Base-by-base conservation (phyloP, 805 yeast species). In the Cyberlindnera euphorbiae region DNA sequence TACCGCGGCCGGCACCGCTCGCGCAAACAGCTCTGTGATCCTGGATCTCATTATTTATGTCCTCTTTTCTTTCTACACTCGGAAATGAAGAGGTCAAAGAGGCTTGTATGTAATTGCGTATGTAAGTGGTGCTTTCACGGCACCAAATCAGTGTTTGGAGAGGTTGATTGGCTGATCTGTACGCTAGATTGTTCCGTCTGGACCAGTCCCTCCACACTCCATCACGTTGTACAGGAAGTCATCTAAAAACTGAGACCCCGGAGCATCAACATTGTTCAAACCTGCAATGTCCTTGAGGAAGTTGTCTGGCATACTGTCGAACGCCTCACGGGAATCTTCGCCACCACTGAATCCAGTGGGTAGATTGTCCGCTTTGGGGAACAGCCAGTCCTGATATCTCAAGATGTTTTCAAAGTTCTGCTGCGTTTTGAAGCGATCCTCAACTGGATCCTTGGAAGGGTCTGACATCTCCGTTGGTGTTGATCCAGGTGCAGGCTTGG, bases 311-410 rank as follows among this genome's bases (percentile, higher is more conserved):
- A 44, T 29, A 6, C 14, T 12, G 0, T 34, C 42, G 15, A 27
- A 24, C 3, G 22, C 28, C 9, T 28, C 16, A 3, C 30, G 18
- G 9, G 17, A 6, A 3, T 32, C 12, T 11, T 14, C 21, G 4
- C 23, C 38, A 14, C 6, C 23, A 9, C 18, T 16, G 8, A 24
- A 8, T 3, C 32, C 28, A 25, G 32, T 15, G 8, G 24, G 15
- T 9, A 35, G 14, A 17, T 32, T 26, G 8, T 41, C 47, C 11
- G 45, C 19, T 13, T 32, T 40, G 6, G 55, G 52, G 19, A 50
- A 49, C 15, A 53, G 23, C 55, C 54, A 50, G 19, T 53, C 58
- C 26, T 50, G 53, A 33, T 46, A 50, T 19, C 44, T 42, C n/a
- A 49, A 23, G 11, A 50, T 49, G 19, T 39, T 45, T 13, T 49